Percentiles rank a stretch among this genome's conserved stretches.
phyloP scores from a whole-genome alignment of 148 eudicot genomes.

The Dianthus caryophyllus region DNA sequence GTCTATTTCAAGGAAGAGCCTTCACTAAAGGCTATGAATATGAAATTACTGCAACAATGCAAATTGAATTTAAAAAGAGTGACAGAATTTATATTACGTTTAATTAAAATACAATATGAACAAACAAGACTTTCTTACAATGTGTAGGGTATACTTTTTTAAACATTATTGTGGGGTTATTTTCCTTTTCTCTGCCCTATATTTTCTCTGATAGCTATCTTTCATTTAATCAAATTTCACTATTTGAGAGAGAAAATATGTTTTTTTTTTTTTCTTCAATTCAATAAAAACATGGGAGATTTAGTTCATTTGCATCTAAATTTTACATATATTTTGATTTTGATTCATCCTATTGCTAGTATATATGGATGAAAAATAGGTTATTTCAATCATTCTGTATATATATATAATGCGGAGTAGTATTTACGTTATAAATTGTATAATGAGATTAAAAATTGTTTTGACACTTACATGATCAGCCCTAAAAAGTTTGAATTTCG shows the following conservation, averaged over 20 bases:
- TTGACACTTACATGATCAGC: too few species aligned
- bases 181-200: background rate
- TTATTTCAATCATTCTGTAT: too few species aligned
- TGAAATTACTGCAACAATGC: background rate
- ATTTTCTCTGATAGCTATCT: background rate
- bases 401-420: too few species aligned
- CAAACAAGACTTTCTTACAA: conserved; percentile 6
- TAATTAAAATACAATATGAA: conserved; percentile 12
- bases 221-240: background rate
- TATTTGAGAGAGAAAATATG: background rate
- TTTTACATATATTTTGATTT: too few species aligned
- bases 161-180: background rate
- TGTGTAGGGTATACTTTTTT: background rate
- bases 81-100: conserved; percentile 7
- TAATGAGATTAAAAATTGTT: too few species aligned
- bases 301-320: too few species aligned
- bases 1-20: conserved; percentile 21
- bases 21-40: conserved; percentile 15
- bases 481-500: too few species aligned
- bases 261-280: background rate
- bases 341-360: too few species aligned
- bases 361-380: too few species aligned
- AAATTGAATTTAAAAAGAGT: conserved; percentile 10
- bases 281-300: background rate
- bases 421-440: too few species aligned